Percentiles rank a stretch among this genome's conserved stretches.
These are phyloP conservation scores for Firmiana major DNA, from an alignment of 345 rosid genomes.

Conservation along the genomic window DNA sequence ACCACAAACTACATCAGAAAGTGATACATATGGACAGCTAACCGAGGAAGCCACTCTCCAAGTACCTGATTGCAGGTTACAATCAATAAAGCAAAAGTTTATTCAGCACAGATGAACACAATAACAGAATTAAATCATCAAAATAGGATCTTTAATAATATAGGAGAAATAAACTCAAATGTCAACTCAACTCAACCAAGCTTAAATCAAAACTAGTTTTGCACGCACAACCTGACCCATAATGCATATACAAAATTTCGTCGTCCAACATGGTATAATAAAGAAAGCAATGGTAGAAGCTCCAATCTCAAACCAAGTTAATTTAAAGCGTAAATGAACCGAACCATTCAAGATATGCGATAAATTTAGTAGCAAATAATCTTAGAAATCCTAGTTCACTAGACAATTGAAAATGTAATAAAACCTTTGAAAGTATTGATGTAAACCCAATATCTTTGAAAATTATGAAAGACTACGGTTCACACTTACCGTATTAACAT, in stretches of 20 bases:
- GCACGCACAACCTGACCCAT: no score
- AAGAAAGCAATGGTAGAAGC: neutral
- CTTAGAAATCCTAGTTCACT: neutral
- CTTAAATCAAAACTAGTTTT: neutral
- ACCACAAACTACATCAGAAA: slow-evolving; percentile 30
- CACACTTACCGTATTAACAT: slow-evolving; percentile 31
- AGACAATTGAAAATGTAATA: neutral
- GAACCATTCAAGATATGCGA: neutral
- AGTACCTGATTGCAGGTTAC: slow-evolving; percentile 19
- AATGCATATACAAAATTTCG: no score
- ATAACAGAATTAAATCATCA: neutral
- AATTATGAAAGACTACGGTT: neutral
- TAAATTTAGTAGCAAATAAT: neutral
- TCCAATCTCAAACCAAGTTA: neutral
- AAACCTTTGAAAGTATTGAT: neutral
- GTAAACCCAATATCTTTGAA: neutral
- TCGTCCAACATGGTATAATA: neutral
- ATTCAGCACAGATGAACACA: neutral
- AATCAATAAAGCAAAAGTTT: neutral
- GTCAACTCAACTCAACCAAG: neutral
- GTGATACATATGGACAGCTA: slow-evolving; percentile 21
- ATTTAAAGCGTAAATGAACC: neutral
- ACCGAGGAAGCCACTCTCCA: slow-evolving; percentile 28
- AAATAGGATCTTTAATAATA: neutral
- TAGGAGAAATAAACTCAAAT: neutral